Evolutionary conservation across 2,329 filamentous ascomycete species (phyloP).

Genomic region (Fusarium bactridioides): DNA sequence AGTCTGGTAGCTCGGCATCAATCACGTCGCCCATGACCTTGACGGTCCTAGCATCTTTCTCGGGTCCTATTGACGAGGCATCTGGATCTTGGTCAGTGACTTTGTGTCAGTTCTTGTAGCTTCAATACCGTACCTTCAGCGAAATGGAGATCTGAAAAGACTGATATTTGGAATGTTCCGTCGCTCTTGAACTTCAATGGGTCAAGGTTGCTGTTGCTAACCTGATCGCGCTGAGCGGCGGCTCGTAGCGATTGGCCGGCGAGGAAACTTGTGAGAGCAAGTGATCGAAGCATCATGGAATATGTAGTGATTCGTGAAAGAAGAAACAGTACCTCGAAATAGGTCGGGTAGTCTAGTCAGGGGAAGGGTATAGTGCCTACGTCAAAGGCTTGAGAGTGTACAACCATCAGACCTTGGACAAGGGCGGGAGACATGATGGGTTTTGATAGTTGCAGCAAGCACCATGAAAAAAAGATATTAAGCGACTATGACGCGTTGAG

Average conservation of each 20-base stretch:
- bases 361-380: neutral
- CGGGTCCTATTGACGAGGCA: slow-evolving; percentile 40
- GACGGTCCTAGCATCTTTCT: slow-evolving; percentile 48
- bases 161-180: slow-evolving; percentile 25
- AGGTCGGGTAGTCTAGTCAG: neutral
- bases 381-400: neutral
- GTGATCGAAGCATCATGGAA: slow-evolving; percentile 8
- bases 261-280: slow-evolving; percentile 2
- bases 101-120: fast-evolving
- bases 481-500: slow-evolving; percentile 18
- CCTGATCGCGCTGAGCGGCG: neutral
- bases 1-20: slow-evolving; percentile 51
- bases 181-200: slow-evolving; percentile 22
- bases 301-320: neutral
- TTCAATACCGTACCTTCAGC: slow-evolving; percentile 11
- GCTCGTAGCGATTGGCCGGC: neutral
- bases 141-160: slow-evolving; percentile 33
- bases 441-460: neutral
- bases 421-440: neutral
- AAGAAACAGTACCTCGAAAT: neutral
- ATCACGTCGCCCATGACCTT: slow-evolving; percentile 48
- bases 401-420: neutral
- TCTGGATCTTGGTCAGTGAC: slow-evolving; percentile 1
- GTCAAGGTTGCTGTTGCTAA: slow-evolving; percentile 18
- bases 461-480: neutral